Base-by-base conservation (phyloP, 2,329 filamentous ascomycete genomes). In the Neofusicoccum sp. region DNA sequence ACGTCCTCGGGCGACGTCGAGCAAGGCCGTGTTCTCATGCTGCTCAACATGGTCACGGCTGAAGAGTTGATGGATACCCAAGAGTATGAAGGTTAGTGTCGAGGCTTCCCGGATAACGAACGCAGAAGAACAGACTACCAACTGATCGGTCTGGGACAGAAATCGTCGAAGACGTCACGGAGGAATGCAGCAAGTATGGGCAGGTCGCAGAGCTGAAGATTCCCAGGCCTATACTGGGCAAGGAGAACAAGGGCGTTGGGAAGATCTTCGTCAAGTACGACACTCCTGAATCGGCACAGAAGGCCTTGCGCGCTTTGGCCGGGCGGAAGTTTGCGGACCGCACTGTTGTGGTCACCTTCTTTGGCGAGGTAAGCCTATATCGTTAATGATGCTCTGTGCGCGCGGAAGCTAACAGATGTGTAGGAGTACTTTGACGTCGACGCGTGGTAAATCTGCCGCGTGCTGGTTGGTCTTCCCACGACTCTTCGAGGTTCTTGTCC, bases 221-320 rank as follows among this genome's bases (percentile, higher is more conserved):
- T 64, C 95, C 95, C 4, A 87, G 95, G 64, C 94, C 95, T 1
- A 87, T 86, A 28, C 91, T 91, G 69, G 92, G 91, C 54, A 91
- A 88, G 76, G 87, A 93, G 70, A 90, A 95, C 74, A 86, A 92
- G 34, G 95, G 95, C 50, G 93, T 99, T 28, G 95, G 95, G 74
- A 99, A 98, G 84, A 98, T 99, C 69, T 99, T 89, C 75, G 89
- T 99, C 81, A 98, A 97, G 76, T 99, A 92, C 73, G 91, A 95
- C 67, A 86, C 83, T 3, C 80, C 85, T 2, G 92, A 93, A 56
- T 87, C 89, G 7, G 91, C 94, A 22, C 89, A 90, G 66, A 93
- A 91, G 72, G 96, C 95, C 6, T 82, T 99, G 63, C 88, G 89
- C 71, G 89, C 92, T n/a, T 82, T 99, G 70, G 95, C 96, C 34